Evolutionary conservation across 768 basidiomycete species (phyloP), one percentile per base, ranked within the genome.

Genomic region (Antrodiella citrinella): DNA sequence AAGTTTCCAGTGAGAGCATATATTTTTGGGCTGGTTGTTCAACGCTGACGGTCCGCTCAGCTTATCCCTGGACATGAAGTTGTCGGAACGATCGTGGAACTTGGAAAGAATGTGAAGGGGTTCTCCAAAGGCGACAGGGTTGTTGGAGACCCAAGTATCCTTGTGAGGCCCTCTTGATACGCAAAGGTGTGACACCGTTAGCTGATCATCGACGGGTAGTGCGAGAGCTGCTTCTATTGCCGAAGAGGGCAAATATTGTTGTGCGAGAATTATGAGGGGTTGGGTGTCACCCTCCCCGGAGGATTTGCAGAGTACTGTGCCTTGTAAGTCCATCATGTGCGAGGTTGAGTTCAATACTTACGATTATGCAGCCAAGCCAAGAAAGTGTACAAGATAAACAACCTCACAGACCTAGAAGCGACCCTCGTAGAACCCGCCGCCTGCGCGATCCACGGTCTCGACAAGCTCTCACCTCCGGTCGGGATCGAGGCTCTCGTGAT

Each of bases 261-360:
- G 49, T 95, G 92, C 68, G 91, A 93, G 65, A 75, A 89, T 70
- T 92, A 91, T 67, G 73, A 81, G 50, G 78, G 86, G 4, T 77
- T 83, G 9, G 91, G 91, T 44, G 86, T 92, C 42, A 86, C 82
- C 18, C 68, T 77, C 57, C 82, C 86, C 54, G 91, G 91, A 51
- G 91, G 89, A 22, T 95, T 95, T 62, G 89, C 91, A 5, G 90
- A 92, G 62, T 93, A 91, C 69, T 79, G 91, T 57, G 78, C 77
- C 51, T 90, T 86, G 90, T 91, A 59, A 64, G 84, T 65, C 13
- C n/a, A 47, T 9, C 44, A 7, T 1, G 3, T 35, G 13, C n/a
- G n/a, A 9, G 26, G 4, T 23, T 10, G 40, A 22, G 5, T 10
- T 26, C 2, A 15, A 3, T 15, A 39, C 38, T 25, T 44, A 13